phyloP scores from a whole-genome alignment of 2,329 filamentous ascomycete genomes.

The Aspergillus pseudoviridinutans region DNA sequence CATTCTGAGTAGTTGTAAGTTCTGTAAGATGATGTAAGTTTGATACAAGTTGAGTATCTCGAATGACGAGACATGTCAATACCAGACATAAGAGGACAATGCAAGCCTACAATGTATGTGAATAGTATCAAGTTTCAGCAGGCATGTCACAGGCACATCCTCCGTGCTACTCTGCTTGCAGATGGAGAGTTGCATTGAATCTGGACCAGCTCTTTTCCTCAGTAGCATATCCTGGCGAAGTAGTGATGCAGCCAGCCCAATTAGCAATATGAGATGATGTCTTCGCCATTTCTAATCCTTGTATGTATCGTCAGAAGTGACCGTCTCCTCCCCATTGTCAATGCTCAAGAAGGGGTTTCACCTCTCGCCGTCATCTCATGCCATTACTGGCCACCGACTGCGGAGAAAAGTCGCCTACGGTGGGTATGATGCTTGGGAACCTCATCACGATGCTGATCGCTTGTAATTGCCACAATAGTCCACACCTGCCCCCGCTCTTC shows the following conservation, averaged over 20 bases:
- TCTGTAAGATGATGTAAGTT: background rate
- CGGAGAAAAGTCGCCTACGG: background rate
- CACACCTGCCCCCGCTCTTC: background rate
- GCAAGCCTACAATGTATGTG: background rate
- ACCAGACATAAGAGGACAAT: too few relatives aligned
- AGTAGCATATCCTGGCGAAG: too few relatives aligned
- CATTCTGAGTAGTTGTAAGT: background rate
- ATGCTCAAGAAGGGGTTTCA: too few relatives aligned
- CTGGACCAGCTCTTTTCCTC: background rate
- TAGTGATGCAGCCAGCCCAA: background rate
- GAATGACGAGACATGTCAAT: background rate
- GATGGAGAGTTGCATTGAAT: background rate
- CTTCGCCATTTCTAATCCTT: background rate
- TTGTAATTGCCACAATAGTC: background rate
- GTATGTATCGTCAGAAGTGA: too few relatives aligned
- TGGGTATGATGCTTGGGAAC: background rate
- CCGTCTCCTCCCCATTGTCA: too few relatives aligned
- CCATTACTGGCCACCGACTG: background rate
- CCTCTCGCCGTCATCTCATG: background rate
- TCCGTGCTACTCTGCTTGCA: background rate
- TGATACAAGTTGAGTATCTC: background rate
- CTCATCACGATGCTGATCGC: background rate
- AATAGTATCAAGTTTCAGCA: background rate
- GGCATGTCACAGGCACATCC: background rate
- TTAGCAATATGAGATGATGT: background rate